Base-by-base conservation (phyloP, 495 filamentous ascomycete species). In the Pyrenopolyporus hunteri region DNA sequence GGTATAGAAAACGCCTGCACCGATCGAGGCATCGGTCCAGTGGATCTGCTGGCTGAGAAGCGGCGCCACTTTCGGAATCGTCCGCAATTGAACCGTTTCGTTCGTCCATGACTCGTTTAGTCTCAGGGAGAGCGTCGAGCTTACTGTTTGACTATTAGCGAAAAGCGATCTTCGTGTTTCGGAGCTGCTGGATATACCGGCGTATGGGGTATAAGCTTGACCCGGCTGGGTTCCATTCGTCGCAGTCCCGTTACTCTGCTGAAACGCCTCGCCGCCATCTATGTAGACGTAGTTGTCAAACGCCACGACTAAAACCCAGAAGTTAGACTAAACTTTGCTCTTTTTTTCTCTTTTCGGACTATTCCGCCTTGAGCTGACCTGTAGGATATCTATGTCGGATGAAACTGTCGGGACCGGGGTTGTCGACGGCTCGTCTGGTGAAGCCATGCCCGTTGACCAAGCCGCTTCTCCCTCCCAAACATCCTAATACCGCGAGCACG, bases 81-180 rank as follows among this genome's bases (percentile, higher is more conserved):
- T 52, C 7, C 50, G 62, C 14, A 77, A 31, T 19, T 47, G 16
- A 22, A 72, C 73, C 0, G 57, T 67, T 9, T 57, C 43, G 22
- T 70, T 59, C 20, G 58, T 70, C 75, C 75, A 77, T 6, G 74
- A 71, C 23, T 67, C 61, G 13, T 68, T 71, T 2, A 76, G 51
- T 58, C 70, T 68, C 16, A 77, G 59, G 25, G 74, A 79, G 43
- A 74, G 61, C 1, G 74, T 78, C 6, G 69, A 71, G 52, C 61
- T 70, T 0, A 70, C 68, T 73, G 11, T 14, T 42, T 28, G 11
- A 50, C 20, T 10, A 40, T 66, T 56, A 66, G 40, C 45, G 23
- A 36, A n/a, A 29, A 7, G n/a, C 6, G 7, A 35, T 43, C 20
- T 16, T 1, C 19, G 37, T 32, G 33, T 22, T 20, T 35, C 9